These are phyloP conservation scores for Castanea sativa DNA, from an alignment of 306 rosid genomes.

Conservation along the genomic window DNA sequence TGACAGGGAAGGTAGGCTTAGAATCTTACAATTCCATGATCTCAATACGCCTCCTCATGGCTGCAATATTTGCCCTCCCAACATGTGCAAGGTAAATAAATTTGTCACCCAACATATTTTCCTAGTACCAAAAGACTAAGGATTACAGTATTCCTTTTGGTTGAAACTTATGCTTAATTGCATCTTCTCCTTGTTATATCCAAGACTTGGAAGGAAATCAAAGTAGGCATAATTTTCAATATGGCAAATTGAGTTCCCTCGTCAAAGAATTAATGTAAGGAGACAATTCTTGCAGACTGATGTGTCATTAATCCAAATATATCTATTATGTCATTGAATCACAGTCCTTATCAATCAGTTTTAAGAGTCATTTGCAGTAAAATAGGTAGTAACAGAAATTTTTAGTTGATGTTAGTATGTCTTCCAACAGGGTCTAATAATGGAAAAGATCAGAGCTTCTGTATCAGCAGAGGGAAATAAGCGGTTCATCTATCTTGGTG, in stretches of 20 bases:
- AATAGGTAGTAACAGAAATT: too few species aligned
- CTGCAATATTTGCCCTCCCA: slow-evolving; percentile 66
- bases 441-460: slow-evolving; percentile 45
- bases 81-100: slow-evolving; percentile 64
- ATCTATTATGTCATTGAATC: too few species aligned
- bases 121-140: not conserved
- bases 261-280: too few species aligned
- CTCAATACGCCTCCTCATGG: slow-evolving; percentile 53
- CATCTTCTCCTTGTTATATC: too few species aligned
- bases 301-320: too few species aligned
- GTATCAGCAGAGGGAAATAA: slow-evolving; percentile 33
- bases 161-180: not conserved
- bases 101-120: not conserved
- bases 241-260: too few species aligned
- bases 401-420: not conserved
- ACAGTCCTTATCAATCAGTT: too few species aligned
- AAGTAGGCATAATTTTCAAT: too few species aligned
- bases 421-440: slow-evolving; percentile 38
- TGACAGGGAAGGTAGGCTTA: slow-evolving; percentile 52
- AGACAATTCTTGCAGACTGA: too few species aligned
- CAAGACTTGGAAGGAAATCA: too few species aligned
- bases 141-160: not conserved
- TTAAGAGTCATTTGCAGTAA: not conserved
- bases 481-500: slow-evolving; percentile 55
- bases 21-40: slow-evolving; percentile 63